Conservation (phyloP, 2,329 filamentous ascomycete species). For the Verticillium nonalfalfae region DNA sequence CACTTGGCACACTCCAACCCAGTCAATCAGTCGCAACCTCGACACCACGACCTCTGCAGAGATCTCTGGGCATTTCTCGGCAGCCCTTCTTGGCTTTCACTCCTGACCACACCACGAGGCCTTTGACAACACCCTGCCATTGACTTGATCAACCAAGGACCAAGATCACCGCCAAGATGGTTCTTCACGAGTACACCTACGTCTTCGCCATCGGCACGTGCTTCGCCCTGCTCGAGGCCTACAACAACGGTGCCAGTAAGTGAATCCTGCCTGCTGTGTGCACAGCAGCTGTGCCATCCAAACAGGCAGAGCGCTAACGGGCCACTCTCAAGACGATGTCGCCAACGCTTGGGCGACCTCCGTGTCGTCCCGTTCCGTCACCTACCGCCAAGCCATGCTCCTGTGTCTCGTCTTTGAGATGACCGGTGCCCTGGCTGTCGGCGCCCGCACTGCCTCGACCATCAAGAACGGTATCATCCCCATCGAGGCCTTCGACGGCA, state of each 20-base stretch:
- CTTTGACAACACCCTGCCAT: background rate
- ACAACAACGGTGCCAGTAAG: conserved; percentile 74
- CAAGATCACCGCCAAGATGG: conserved; percentile 35
- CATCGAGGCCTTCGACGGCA: conserved; percentile 45
- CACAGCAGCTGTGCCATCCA: background rate
- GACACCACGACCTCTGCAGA: background rate
- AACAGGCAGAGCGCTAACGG: no score
- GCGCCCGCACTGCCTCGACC: conserved; percentile 64
- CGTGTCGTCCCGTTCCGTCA: conserved; percentile 71
- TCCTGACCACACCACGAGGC: background rate
- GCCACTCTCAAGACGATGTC: conserved; percentile 58
- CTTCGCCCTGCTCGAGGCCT: conserved; percentile 71
- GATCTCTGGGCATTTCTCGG: background rate
- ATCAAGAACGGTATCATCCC: conserved; percentile 77
- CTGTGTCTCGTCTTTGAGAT: conserved; percentile 63
- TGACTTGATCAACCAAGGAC: background rate
- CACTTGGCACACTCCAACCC: background rate
- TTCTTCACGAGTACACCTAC: conserved; percentile 59
- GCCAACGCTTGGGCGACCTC: conserved; percentile 79
- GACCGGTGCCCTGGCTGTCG: conserved; percentile 59
- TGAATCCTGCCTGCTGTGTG: conserved; percentile 15
- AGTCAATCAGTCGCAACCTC: background rate
- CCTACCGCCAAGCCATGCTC: conserved; percentile 63
- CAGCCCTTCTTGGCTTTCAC: background rate
- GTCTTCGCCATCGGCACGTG: conserved; percentile 70